A percentile compares a stretch with the other conserved stretches of the same genome.
phyloP scores from a whole-genome alignment of 345 rosid species.

The Kandelia obovata region DNA sequence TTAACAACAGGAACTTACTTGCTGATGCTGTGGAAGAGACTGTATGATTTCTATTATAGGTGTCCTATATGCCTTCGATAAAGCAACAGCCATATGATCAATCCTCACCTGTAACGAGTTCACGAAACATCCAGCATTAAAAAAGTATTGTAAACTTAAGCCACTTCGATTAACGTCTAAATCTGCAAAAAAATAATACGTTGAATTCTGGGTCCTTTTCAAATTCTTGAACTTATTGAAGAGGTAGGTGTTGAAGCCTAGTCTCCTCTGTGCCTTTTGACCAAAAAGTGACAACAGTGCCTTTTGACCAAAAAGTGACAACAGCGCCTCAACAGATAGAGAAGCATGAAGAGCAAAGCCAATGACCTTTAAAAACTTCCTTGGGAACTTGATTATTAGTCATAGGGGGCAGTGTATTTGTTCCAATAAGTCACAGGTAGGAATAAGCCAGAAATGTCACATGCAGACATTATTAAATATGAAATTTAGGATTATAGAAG shows the following conservation, averaged over 20 bases:
- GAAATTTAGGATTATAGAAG: background rate
- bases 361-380: too few species aligned
- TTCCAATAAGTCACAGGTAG: background rate
- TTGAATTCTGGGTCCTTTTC: too few species aligned
- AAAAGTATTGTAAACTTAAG: background rate
- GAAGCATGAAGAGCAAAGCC: too few species aligned
- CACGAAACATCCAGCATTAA: background rate
- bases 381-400: background rate
- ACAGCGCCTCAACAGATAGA: too few species aligned
- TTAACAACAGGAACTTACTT: conserved; percentile 42
- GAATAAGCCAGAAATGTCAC: background rate
- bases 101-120: conserved; percentile 57
- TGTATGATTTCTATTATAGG: conserved; percentile 79
- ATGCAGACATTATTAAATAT: background rate
- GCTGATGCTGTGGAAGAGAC: conserved; percentile 96
- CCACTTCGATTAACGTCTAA: too few species aligned
- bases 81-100: conserved; percentile 76
- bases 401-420: background rate
- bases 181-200: too few species aligned
- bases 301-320: too few species aligned
- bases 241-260: too few species aligned
- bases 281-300: too few species aligned
- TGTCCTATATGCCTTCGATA: conserved; percentile 78
- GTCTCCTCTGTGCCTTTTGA: too few species aligned
- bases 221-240: too few species aligned